Base-by-base conservation (phyloP, 1,284 basidiomycete species). In the Sanguinoderma infundibulare region DNA sequence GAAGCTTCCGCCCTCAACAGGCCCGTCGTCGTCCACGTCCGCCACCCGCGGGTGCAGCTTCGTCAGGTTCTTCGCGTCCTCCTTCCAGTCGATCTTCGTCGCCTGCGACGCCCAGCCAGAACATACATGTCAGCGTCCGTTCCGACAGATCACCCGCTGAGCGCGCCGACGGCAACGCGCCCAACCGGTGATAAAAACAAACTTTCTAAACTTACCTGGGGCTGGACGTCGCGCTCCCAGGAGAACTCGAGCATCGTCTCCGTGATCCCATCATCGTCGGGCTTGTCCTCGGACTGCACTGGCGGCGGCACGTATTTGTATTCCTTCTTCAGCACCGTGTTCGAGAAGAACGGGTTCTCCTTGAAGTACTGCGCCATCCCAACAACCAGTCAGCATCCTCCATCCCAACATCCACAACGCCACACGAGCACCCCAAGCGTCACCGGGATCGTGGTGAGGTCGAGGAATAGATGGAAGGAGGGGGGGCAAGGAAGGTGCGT, bases 11-110 rank as follows among this genome's bases (percentile, higher is more conserved):
- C 83, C 78, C 59, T 94, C 93, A 32, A 80, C 78, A 53, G 81
- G 77, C 53, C 87, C 85, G 24, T 85, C 81, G 15, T 87, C 85
- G 26, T 76, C 86, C 39, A 87, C 87, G 57, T 82, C 83, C 32
- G 72, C 68, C 54, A 86, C 82, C 42, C 87, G 87, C 49, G 94
- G 93, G 74, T 93, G 89, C 61, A 89, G 69, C 75, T 93, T 93
- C 35, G 86, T 88, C 70, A 95, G 75, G 51, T 89, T 89, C 67
- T 92, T 89, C 49, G 86, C 81, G 47, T 87, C 79, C 66, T 90
- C 87, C 76, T 95, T 96, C 94, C 94, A 96, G 73, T 87, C 76
- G 65, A 96, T 92, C 76, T 85, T 85, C 57, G 67, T 82, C 50
- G 82, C 77, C 89, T 92, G 66, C n/a, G 55, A 2, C 35, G 17